phyloP scores from a whole-genome alignment of 169 alveolate genomes.

The Theileria sp. region DNA sequence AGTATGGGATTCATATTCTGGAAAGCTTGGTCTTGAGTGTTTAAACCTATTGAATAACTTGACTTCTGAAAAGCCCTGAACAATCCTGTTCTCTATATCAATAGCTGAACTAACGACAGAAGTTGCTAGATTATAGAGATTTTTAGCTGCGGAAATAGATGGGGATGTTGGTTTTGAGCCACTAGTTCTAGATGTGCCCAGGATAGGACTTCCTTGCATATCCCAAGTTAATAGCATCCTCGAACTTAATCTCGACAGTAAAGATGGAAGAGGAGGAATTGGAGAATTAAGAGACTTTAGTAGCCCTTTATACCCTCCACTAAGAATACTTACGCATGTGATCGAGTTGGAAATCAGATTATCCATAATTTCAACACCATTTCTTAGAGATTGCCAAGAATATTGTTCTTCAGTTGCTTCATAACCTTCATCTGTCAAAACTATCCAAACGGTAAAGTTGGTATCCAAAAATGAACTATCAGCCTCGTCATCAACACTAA shows the following conservation, averaged over 20 bases:
- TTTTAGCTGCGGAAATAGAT: neutral
- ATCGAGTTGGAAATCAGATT: constrained; percentile 11
- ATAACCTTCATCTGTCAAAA: constrained; percentile 58
- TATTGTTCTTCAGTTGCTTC: constrained; percentile 19
- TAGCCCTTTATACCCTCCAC: constrained; percentile 52
- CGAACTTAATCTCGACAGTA: neutral
- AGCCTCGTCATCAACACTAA: constrained; percentile 6
- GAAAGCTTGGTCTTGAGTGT: neutral
- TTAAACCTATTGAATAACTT: constrained; percentile 6
- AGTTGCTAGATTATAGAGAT: neutral
- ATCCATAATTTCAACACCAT: constrained; percentile 32
- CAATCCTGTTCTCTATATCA: constrained; percentile 7
- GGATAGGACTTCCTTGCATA: neutral
- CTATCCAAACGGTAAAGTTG: constrained; percentile 53
- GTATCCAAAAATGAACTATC: neutral
- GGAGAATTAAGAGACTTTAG: constrained; percentile 30
- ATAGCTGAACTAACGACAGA: constrained; percentile 4
- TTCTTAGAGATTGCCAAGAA: constrained; percentile 39
- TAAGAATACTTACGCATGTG: constrained; percentile 45
- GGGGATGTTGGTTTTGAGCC: neutral
- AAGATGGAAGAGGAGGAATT: constrained; percentile 7
- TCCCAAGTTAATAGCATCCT: constrained; percentile 9
- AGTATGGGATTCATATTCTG: neutral
- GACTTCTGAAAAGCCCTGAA: constrained; percentile 21
- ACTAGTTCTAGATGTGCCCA: neutral